phyloP scores from a whole-genome alignment of 768 basidiomycete genomes.

The Royoungia palumana region DNA sequence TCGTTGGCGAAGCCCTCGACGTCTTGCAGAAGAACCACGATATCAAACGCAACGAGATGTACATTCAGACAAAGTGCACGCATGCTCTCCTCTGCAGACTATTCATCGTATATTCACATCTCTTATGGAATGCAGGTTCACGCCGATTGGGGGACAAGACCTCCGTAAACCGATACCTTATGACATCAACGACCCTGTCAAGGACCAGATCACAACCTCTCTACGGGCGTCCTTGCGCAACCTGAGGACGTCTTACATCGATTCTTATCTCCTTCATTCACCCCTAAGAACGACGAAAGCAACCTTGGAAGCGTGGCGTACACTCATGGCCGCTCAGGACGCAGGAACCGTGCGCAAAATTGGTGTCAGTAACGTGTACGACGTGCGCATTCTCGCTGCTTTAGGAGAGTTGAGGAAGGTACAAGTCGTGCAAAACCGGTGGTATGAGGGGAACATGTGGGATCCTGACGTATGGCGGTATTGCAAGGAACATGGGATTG shows the following conservation, averaged over 20 bases:
- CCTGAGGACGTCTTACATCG: conserved; percentile 69
- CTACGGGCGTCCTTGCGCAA: conserved; percentile 63
- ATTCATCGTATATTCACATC: background rate
- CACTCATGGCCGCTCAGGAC: conserved; percentile 59
- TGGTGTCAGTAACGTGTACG: conserved; percentile 78
- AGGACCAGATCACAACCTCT: conserved; percentile 60
- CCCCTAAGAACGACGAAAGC: conserved; percentile 56
- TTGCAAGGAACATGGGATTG: conserved; percentile 59
- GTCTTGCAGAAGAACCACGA: conserved; percentile 53
- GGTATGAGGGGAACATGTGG: conserved; percentile 81
- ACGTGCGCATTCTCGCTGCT: conserved; percentile 50
- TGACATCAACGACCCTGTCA: conserved; percentile 47
- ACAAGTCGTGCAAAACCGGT: conserved; percentile 79
- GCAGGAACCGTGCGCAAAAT: conserved; percentile 61
- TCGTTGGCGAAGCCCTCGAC: conserved; percentile 72
- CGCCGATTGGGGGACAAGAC: conserved; percentile 73
- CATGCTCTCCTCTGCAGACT: conserved; percentile 1
- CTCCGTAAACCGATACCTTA: conserved; percentile 69
- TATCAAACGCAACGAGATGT: conserved; percentile 66
- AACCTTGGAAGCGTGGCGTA: conserved; percentile 69
- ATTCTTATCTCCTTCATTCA: conserved; percentile 77
- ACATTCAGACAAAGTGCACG: conserved; percentile 74
- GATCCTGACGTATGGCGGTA: conserved; percentile 62
- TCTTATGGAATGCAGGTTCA: conserved; percentile 49
- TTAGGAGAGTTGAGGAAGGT: conserved; percentile 54